A percentile compares a stretch with the other conserved stretches of the same genome.
These are phyloP conservation scores for Zopfia rhizophila DNA, from an alignment of 2,329 filamentous ascomycete genomes.

Conservation along the genomic window DNA sequence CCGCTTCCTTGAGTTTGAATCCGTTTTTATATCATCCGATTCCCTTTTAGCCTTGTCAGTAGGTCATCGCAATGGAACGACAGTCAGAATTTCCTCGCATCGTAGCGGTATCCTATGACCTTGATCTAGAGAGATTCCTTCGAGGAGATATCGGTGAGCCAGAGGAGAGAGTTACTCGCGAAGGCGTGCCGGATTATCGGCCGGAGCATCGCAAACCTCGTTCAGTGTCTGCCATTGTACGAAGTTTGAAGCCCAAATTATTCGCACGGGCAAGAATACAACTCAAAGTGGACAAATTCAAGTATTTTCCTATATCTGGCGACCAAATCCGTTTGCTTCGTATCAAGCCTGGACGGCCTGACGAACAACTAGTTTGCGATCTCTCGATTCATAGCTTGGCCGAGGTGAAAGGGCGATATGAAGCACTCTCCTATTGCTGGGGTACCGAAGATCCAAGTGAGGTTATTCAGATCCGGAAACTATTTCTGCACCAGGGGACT, in stretches of 20 bases:
- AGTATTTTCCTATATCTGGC: background rate
- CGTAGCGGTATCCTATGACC: no score
- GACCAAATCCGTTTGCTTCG: constrained; percentile 7
- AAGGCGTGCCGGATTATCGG: constrained; percentile 3
- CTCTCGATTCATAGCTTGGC: constrained; percentile 3
- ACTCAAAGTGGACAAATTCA: constrained; percentile 2
- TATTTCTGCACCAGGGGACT: no score
- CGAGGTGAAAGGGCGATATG: constrained; percentile 4
- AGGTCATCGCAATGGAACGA: no score
- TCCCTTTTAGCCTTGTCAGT: no score
- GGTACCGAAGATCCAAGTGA: constrained; percentile 5
- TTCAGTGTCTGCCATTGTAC: background rate
- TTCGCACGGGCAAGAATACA: background rate
- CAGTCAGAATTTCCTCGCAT: no score
- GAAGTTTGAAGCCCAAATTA: background rate
- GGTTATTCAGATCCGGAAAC: background rate
- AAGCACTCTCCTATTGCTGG: constrained; percentile 16
- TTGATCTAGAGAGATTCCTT: no score
- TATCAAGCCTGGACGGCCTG: background rate
- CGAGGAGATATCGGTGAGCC: no score
- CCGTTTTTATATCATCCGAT: no score
- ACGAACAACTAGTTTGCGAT: constrained; percentile 1
- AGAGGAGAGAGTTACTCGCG: constrained; percentile 3
- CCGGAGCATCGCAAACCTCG: background rate
- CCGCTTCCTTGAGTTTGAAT: no score